phyloP scores from a whole-genome alignment of 768 basidiomycete species.

The Phlebiopsis gigantea region DNA sequence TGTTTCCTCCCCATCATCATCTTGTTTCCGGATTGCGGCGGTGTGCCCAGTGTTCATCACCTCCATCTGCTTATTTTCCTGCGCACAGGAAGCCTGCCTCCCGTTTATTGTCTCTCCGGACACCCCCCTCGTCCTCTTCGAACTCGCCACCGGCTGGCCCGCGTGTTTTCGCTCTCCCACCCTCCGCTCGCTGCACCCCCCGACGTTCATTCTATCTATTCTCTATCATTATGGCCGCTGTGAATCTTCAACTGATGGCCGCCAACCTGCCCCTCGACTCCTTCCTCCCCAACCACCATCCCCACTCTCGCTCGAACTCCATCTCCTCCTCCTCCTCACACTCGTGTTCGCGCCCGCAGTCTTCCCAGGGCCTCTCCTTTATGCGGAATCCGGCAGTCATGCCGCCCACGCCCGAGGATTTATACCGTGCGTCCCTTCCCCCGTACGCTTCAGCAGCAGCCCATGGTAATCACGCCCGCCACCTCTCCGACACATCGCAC shows the following conservation, averaged over 20 bases:
- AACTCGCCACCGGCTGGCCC: slow-evolving; percentile 20
- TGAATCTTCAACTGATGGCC: slow-evolving; percentile 71
- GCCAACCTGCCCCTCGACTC: slow-evolving; percentile 59
- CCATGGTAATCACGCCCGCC: slow-evolving; percentile 37
- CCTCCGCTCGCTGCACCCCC: slow-evolving; percentile 15
- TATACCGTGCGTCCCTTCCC: slow-evolving; percentile 65
- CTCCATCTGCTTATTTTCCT: slow-evolving; percentile 14
- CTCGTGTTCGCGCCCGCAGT: slow-evolving; percentile 74
- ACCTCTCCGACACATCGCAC: slow-evolving; percentile 35
- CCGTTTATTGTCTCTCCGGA: slow-evolving; percentile 9
- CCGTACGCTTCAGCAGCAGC: slow-evolving; percentile 34
- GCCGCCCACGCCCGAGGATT: slow-evolving; percentile 56
- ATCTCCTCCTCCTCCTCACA: slow-evolving; percentile 72
- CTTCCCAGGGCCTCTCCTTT: slow-evolving; percentile 57
- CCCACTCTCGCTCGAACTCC: slow-evolving; percentile 75
- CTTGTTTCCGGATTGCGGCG: slow-evolving; percentile 9
- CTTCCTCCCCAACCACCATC: slow-evolving; percentile 52
- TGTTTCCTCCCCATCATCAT: slow-evolving; percentile 17
- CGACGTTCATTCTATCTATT: slow-evolving; percentile 19
- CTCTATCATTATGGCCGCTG: slow-evolving; percentile 53
- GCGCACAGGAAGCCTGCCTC: slow-evolving; percentile 3
- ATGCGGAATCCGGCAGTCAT: slow-evolving; percentile 47
- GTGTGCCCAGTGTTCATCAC: slow-evolving; percentile 13
- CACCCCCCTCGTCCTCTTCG: slow-evolving; percentile 13
- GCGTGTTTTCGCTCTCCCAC: slow-evolving; percentile 18